Evolutionary conservation across 192 early-diverging fungal genomes (phyloP).

Genomic region (Podila horticola): DNA sequence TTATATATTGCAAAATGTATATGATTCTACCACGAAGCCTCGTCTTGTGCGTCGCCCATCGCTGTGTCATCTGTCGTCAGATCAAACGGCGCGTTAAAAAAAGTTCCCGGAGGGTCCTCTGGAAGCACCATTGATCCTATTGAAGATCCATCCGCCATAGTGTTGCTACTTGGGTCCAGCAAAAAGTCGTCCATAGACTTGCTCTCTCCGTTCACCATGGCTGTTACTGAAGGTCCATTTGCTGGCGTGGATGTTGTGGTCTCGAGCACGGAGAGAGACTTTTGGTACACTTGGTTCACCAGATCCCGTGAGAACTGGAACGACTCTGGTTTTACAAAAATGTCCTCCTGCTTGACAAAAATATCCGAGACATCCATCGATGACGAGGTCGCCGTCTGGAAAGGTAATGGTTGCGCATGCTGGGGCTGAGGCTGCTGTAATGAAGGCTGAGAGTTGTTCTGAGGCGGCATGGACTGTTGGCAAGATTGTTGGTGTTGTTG

Average conservation of each 20-base stretch:
- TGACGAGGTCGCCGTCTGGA: not conserved
- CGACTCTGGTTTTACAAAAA: constrained; percentile 36
- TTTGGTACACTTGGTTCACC: constrained; percentile 52
- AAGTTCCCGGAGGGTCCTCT: constrained; percentile 10
- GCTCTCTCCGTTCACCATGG: constrained; percentile 1
- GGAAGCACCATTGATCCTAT: constrained; percentile 19
- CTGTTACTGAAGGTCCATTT: not conserved
- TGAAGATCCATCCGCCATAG: constrained; percentile 18
- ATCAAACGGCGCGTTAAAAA: constrained; percentile 46
- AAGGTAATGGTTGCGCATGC: not conserved
- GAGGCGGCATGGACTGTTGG: constrained; percentile 1
- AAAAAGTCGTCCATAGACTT: constrained; percentile 1
- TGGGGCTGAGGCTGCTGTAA: constrained; percentile 4
- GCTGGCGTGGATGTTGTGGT: not conserved
- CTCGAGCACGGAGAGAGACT: constrained; percentile 42
- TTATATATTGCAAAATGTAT: no score
- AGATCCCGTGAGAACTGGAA: constrained; percentile 48
- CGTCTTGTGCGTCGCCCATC: constrained; percentile 41
- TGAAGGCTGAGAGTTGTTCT: not conserved
- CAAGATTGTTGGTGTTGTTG: constrained; percentile 4
- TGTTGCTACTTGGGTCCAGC: not conserved
- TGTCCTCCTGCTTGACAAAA: constrained; percentile 32
- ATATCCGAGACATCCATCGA: constrained; percentile 16
- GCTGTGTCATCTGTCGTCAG: constrained; percentile 34
- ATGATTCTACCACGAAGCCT: constrained; percentile 4